A percentile compares a stretch with the other conserved stretches of the same genome.
These are phyloP conservation scores for Houttuynia cordata DNA, from an alignment of 164 flowering plant genomes.

Conservation along the genomic window DNA sequence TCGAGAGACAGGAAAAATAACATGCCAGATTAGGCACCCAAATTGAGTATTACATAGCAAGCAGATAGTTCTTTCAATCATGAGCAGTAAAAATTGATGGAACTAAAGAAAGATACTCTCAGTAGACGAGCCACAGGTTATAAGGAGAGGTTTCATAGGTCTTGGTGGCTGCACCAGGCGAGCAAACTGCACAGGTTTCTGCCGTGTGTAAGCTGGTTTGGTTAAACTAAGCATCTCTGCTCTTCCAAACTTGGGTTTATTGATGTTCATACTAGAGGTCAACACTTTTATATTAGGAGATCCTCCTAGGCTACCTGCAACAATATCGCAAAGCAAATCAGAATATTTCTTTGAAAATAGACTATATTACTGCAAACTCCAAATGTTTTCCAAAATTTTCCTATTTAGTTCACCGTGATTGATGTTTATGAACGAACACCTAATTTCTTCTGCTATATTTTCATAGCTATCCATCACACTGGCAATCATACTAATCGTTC, in stretches of 20 bases:
- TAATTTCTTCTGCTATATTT: too few species aligned
- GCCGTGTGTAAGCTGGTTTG: slow-evolving; percentile 12
- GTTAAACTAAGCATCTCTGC: slow-evolving; percentile 6
- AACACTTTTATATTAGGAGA: slow-evolving; percentile 24
- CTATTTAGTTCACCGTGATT: background rate
- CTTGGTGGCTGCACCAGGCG: slow-evolving; percentile 16
- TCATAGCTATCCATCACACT: too few species aligned
- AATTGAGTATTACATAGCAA: background rate
- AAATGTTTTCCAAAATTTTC: background rate
- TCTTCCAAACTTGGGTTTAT: slow-evolving; percentile 15
- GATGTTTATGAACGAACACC: background rate
- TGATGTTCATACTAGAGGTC: slow-evolving; percentile 13
- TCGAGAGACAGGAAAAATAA: background rate
- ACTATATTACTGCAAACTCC: background rate
- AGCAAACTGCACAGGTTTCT: slow-evolving; percentile 11
- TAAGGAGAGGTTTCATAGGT: slow-evolving; percentile 13
- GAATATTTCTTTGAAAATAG: background rate
- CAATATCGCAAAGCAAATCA: slow-evolving; percentile 1
- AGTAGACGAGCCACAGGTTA: slow-evolving; percentile 16
- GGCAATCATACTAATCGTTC: too few species aligned
- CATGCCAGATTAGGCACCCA: background rate
- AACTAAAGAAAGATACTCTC: slow-evolving; percentile 22
- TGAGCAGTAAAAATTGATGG: background rate
- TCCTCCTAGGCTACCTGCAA: slow-evolving; percentile 47
- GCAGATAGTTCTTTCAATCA: background rate